Conservation (phyloP, 2,329 filamentous ascomycete species). For the Penicillium digitatum region DNA sequence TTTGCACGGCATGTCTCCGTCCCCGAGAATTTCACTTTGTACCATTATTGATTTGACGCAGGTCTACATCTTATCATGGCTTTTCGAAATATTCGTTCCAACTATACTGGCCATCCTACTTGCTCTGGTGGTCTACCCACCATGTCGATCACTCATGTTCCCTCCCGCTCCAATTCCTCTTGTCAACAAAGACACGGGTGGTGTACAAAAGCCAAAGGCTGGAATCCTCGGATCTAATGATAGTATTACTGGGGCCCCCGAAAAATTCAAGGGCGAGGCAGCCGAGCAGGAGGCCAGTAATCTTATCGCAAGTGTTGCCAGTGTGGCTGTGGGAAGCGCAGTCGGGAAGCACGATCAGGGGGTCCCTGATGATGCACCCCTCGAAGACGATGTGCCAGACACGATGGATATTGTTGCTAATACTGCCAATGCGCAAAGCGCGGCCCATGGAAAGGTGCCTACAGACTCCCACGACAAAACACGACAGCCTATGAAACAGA, state of each 20-base stretch:
- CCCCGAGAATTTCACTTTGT: background rate
- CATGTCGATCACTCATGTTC: conserved; percentile 61
- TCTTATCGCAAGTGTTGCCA: conserved; percentile 69
- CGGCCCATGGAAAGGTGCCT: conserved; percentile 50
- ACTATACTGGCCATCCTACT: conserved; percentile 57
- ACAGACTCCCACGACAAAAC: conserved; percentile 64
- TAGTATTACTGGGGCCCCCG: conserved; percentile 74
- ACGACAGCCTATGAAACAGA: conserved; percentile 70
- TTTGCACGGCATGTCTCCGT: conserved; percentile 51
- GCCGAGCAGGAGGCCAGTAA: conserved; percentile 80
- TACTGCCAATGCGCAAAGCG: conserved; percentile 53
- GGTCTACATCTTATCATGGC: conserved; percentile 63
- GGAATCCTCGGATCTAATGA: conserved; percentile 72
- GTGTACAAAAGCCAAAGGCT: conserved; percentile 70
- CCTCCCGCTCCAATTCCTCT: conserved; percentile 73
- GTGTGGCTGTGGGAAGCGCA: conserved; percentile 69
- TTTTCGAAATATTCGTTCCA: conserved; percentile 66
- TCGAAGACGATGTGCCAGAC: conserved; percentile 58
- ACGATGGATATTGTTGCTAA: conserved; percentile 54
- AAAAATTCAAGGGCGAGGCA: conserved; percentile 78
- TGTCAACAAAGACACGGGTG: conserved; percentile 65
- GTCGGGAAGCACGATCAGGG: conserved; percentile 71
- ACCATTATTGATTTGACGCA: conserved; percentile 14
- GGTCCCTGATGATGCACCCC: conserved; percentile 51
- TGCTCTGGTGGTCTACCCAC: conserved; percentile 62